Evolutionary conservation across 495 filamentous ascomycete species (phyloP), one percentile per base, ranked within the genome.

Genomic region (Halenospora varia): DNA sequence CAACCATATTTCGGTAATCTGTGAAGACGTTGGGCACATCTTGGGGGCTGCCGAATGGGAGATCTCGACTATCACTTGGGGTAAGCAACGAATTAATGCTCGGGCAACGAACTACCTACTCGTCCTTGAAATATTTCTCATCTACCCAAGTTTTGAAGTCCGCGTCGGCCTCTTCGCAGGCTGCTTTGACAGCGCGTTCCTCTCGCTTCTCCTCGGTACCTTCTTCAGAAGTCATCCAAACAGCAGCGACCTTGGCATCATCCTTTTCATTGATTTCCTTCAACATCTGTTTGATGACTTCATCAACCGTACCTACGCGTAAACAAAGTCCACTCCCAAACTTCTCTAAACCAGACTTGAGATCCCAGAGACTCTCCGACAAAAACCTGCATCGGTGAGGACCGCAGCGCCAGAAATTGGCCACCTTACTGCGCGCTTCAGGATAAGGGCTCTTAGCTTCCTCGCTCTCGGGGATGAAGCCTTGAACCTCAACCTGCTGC

Each of bases 61-160:
- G 47, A 63, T 88, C 85, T 35, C 80, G 81, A 61, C 85, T 87
- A 45, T 17, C 15, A 46, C 8, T 46, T 17, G 8, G 17, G 8
- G 8, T 9, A 20, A 46, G 8, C 8, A n/a, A 17, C 42, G 8
- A 44, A 50, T 26, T 62, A 25, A 25, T 40, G 29, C 20, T 39
- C 13, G 15, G 1, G n/a, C 6, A n/a, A 11, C 2, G 48, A 11
- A 56, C 3, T 3, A 50, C 23, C 71, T 73, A 88, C 87, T 88
- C 83, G 60, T 89, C 81, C 48, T 89, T 77, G 51, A 86, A 82
- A 64, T 88, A 90, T 66, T 88, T 90, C 65, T 88, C 87, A 59
- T 91, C 87, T 0, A 68, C 69, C 77, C 82, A 88, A 3, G 79
- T 35, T 67, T 76, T 80, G 65, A 85, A 87, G 8, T 82, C 74